These are phyloP conservation scores for Saraca asoca DNA, from an alignment of 331 rosid genomes.

Conservation along the genomic window DNA sequence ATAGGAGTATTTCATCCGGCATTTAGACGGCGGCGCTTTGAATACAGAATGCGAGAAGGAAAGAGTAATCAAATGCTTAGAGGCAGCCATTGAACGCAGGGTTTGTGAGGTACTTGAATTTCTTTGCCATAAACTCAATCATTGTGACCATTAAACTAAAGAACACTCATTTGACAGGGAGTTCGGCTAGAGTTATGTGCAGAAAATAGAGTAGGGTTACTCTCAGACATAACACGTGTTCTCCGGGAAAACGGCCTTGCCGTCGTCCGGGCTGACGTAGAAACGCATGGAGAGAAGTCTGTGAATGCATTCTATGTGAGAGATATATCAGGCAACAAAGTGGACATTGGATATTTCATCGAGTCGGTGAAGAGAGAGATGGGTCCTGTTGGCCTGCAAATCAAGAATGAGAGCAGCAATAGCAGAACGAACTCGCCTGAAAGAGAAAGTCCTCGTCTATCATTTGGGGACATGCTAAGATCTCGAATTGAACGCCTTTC, in stretches of 20 bases:
- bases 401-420: slow-evolving; percentile 38
- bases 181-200: slow-evolving; percentile 65
- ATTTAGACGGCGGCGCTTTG: slow-evolving; percentile 56
- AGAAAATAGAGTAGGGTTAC: slow-evolving; percentile 58
- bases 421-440: slow-evolving; percentile 27
- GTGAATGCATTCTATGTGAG: slow-evolving; percentile 65
- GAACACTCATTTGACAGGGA: slow-evolving; percentile 32
- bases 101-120: slow-evolving; percentile 57
- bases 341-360: slow-evolving; percentile 51
- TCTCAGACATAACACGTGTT: slow-evolving; percentile 68
- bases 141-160: too few relatives aligned
- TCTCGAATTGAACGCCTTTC: slow-evolving; percentile 51
- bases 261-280: slow-evolving; percentile 68
- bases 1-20: slow-evolving; percentile 72
- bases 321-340: slow-evolving; percentile 61
- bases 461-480: slow-evolving; percentile 51
- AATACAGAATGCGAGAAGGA: slow-evolving; percentile 66
- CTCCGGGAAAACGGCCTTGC: slow-evolving; percentile 69
- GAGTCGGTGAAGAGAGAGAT: slow-evolving; percentile 64
- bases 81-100: slow-evolving; percentile 69
- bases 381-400: slow-evolving; percentile 50
- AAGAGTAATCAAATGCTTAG: slow-evolving; percentile 65
- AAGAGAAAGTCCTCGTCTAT: slow-evolving; percentile 34
- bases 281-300: slow-evolving; percentile 65
- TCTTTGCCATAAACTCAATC: too few relatives aligned